These are phyloP conservation scores for Scedosporium apiospermum DNA, from an alignment of 2,329 filamentous ascomycete genomes.

Conservation along the genomic window DNA sequence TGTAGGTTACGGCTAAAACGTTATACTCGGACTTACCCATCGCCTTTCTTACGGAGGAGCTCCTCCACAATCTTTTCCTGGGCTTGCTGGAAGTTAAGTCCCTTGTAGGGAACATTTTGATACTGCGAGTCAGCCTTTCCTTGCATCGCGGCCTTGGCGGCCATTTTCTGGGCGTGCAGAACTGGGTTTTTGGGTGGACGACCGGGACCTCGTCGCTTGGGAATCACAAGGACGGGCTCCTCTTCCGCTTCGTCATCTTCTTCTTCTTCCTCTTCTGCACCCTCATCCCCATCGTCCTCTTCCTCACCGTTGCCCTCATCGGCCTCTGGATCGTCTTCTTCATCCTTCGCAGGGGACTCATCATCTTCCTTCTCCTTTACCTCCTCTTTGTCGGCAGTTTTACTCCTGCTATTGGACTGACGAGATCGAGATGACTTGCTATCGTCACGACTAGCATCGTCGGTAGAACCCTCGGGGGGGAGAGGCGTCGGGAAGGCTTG, in stretches of 20 bases:
- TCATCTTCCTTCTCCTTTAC: slow-evolving; percentile 20
- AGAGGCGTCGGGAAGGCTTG: slow-evolving; percentile 65
- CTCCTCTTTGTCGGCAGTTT: slow-evolving; percentile 13
- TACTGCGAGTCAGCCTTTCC: slow-evolving; percentile 43
- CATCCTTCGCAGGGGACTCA: slow-evolving; percentile 21
- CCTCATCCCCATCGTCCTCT: slow-evolving; percentile 21
- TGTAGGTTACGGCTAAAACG: background rate
- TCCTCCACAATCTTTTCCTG: slow-evolving; percentile 79
- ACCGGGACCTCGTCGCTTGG: slow-evolving; percentile 9
- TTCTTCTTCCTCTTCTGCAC: slow-evolving; percentile 17
- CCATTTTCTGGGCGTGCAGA: slow-evolving; percentile 14
- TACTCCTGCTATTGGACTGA: slow-evolving; percentile 18
- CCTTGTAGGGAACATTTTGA: slow-evolving; percentile 53
- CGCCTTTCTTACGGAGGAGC: slow-evolving; percentile 58
- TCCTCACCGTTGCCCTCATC: slow-evolving; percentile 18
- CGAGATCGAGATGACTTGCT: slow-evolving; percentile 2
- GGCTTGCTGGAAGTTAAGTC: slow-evolving; percentile 70
- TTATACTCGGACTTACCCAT: slow-evolving; percentile 39
- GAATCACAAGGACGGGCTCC: slow-evolving; percentile 9
- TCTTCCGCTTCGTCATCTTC: slow-evolving; percentile 19
- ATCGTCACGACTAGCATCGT: slow-evolving; percentile 8
- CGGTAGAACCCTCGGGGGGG: slow-evolving; percentile 37
- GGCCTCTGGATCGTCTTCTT: slow-evolving; percentile 18
- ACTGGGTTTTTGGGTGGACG: slow-evolving; percentile 11
- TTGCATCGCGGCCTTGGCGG: slow-evolving; percentile 8